Conservation (phyloP, 352 stramenopile species). For the Globisporangium iwayamae region DNA sequence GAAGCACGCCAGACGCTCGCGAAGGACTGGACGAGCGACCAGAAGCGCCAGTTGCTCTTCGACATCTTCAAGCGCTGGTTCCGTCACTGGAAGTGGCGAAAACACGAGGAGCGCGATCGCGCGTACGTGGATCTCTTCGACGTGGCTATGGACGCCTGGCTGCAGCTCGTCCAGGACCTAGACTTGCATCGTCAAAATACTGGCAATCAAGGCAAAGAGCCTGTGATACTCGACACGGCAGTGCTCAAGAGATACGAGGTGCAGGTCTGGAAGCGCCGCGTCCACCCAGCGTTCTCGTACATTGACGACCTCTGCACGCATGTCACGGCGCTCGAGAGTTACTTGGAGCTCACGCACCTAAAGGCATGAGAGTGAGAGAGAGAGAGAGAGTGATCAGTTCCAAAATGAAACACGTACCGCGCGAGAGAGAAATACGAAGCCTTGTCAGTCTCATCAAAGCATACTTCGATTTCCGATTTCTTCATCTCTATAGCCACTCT, state of each 20-base stretch:
- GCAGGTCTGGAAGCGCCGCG: slow-evolving; percentile 64
- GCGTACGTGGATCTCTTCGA: slow-evolving; percentile 60
- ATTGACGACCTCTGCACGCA: slow-evolving; percentile 66
- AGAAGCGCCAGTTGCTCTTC: slow-evolving; percentile 43
- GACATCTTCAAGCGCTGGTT: slow-evolving; percentile 49
- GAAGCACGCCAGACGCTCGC: slow-evolving; percentile 25
- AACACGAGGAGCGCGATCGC: slow-evolving; percentile 25
- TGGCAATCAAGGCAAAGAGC: not conserved
- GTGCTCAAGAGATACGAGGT: slow-evolving; percentile 53
- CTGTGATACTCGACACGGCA: slow-evolving; percentile 16
- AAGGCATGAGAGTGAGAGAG: slow-evolving; percentile 35
- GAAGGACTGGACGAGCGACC: slow-evolving; percentile 35
- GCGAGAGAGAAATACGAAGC: slow-evolving; percentile 1
- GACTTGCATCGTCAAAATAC: slow-evolving; percentile 17
- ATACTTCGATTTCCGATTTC: not conserved
- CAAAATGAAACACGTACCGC: not conserved
- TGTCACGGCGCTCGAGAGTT: slow-evolving; percentile 54
- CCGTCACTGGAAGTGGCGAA: slow-evolving; percentile 26
- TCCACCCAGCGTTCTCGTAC: slow-evolving; percentile 38
- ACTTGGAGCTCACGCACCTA: slow-evolving; percentile 51
- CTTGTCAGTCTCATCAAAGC: not conserved
- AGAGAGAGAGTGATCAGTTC: not conserved
- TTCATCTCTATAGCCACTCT: not conserved
- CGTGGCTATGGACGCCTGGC: slow-evolving; percentile 51
- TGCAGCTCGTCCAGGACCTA: slow-evolving; percentile 52